Base-by-base conservation (phyloP, 1,284 basidiomycete genomes). In the Veloporphyrellus conicus region DNA sequence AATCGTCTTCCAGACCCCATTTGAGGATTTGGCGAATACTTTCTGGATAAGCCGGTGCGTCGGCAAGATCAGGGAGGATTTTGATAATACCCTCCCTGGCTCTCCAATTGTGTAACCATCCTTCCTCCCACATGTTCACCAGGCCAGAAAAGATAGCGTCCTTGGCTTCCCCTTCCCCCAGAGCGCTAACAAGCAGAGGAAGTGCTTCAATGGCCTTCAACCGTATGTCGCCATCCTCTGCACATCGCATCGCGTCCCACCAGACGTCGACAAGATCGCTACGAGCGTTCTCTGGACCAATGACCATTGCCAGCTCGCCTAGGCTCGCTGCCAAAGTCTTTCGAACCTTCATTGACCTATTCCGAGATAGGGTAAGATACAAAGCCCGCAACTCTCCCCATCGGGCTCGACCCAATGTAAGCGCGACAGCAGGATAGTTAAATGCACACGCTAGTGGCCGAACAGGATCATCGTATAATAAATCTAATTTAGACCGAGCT, bases 341-440 rank as follows among this genome's bases (percentile, higher is more conserved):
- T 25, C 84, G 79, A 25, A 93, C 85, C 54, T 85, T 83, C 41
- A 74, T 61, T 1, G 77, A 76, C 31, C 75, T 73, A 57, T 80
- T 77, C 19, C 74, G 70, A 2, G 82, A 76, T 39, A 97, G 74
- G 8, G 77, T 72, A 19, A 77, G 63, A 68, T 96, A 93, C 35
- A 82, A 71, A 6, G 76, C 74, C 23, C 86, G 81, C 12, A 99
- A 70, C 51, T 85, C 78, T n/a, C 66, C 60, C 94, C 94, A 99
- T 37, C 88, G 78, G 3, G 69, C 66, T 6, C 73, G 69, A 6
- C 94, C 94, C 15, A 97, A 73, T 1, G 93, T 92, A 8, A 94
- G 75, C 11, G 84, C 82, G 2, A 98, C 90, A 11, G 94, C 94
- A 16, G 94, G 95, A 60, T 91, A 87, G 67, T 97, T 98, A 75